A percentile compares a stretch with the other conserved stretches of the same genome.
Conservation (phyloP, 2,329 filamentous ascomycete genomes). For the Xylariaceae sp. region DNA sequence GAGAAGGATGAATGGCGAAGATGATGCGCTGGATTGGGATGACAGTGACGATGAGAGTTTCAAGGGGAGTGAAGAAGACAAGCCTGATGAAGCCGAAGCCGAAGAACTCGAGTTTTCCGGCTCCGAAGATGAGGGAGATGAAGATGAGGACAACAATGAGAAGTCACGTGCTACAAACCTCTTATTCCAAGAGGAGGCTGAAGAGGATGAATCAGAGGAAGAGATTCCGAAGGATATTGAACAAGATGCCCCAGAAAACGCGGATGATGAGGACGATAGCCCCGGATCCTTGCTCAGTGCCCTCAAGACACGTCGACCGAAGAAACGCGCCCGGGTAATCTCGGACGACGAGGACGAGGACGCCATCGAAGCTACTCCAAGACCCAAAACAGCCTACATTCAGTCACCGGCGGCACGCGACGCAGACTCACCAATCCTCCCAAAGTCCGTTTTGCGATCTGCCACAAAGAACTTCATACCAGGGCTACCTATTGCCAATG, state of each 20-base stretch:
- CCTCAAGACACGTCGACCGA: conserved; percentile 35
- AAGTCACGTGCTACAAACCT: conserved; percentile 14
- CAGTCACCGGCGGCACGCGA: conserved; percentile 36
- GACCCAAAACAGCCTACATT: conserved; percentile 32
- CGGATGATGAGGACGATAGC: conserved; percentile 27
- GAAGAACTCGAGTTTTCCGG: conserved; percentile 27
- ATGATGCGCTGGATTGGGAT: conserved; percentile 47
- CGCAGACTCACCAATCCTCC: conserved; percentile 44
- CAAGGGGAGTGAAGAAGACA: conserved; percentile 29
- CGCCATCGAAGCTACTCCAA: conserved; percentile 40
- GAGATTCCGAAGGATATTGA: conserved; percentile 18
- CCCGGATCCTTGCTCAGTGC: too few species aligned
- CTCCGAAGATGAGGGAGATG: conserved; percentile 32
- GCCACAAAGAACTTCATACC: conserved; percentile 65
- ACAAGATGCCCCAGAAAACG: conserved; percentile 29
- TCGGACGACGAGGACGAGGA: conserved; percentile 56
- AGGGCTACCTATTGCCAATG: conserved; percentile 49
- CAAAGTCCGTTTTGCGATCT: conserved; percentile 59
- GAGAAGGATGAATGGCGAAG: conserved; percentile 32
- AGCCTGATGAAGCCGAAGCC: conserved; percentile 27
- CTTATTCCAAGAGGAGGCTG: conserved; percentile 29
- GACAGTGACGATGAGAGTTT: conserved; percentile 42
- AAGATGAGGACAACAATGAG: conserved; percentile 29
- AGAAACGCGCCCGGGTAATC: conserved; percentile 45
- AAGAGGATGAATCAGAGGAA: conserved; percentile 29